Evolutionary conservation across 1,284 basidiomycete genomes (phyloP), one percentile per base, ranked within the genome.

Genomic region (Phaffia rhodozyma): DNA sequence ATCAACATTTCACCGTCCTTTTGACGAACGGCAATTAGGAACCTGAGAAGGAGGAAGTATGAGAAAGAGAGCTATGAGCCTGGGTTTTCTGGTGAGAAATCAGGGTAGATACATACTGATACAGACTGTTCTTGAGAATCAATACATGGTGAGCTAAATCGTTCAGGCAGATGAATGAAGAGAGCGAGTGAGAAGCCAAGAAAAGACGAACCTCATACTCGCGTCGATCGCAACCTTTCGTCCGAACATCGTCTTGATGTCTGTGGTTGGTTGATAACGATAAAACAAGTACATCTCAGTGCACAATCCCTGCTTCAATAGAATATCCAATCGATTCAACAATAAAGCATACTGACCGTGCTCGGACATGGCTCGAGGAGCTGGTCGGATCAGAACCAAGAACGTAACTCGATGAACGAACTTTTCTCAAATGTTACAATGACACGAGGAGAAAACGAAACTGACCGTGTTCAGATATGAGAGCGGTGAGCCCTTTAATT

Each of bases 221-320:
- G 94, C 94, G 80, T 99, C 94, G 70, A 99, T 92, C 66, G 94
- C 94, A 68, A 98, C 93, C 79, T 97, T 97, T 70, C 94, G 86
- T 1, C 96, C 96, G 72, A 97, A 97, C 52, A 97, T 62, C 50
- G 64, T 66, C 53, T 66, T 66, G 50, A 66, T 66, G 56, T 66
- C 38, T 43, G 38, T 43, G 38, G 13, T 43, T 43, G 5, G 38
- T 43, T 7, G 2, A 43, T 43, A 16, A 11, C 2, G 2, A 43
- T 43, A 16, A 11, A 43, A 43, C 38, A 43, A 43, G 38, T 16
- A 11, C 13, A 43, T 43, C 38, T 43, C 38, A 43, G 49, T 43
- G 32, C 27, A 21, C n/a, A 9, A 3, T 47, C n/a, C 23, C 27
- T 25, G 9, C 34, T n/a, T 47, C 47, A 27, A 47, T 47, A 18